Evolutionary conservation across 2,329 filamentous ascomycete genomes (phyloP).

Genomic region (Penicillium sp.): DNA sequence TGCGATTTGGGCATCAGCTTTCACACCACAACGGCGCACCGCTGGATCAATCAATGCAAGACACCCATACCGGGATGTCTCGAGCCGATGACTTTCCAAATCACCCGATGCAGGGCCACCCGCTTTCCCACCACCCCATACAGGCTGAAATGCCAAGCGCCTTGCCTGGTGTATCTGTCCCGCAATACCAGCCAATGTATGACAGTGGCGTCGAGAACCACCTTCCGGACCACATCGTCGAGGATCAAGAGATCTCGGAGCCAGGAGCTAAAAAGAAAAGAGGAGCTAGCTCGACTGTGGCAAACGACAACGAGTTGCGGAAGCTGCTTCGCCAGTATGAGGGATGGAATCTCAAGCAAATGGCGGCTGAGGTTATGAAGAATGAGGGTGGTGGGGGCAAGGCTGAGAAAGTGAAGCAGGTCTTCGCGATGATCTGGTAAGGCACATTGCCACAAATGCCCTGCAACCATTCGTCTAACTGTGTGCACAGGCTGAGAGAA

Average conservation of each 20-base stretch:
- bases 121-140: constrained; percentile 38
- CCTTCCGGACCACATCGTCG: constrained; percentile 41
- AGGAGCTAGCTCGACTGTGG: constrained; percentile 49
- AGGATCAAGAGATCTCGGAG: constrained; percentile 47
- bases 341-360: constrained; percentile 47
- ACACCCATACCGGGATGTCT: constrained; percentile 37
- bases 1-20: constrained; percentile 46
- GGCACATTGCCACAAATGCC: constrained; percentile 7
- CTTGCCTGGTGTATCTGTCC: constrained; percentile 33
- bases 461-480: constrained; percentile 9
- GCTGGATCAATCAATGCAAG: constrained; percentile 41
- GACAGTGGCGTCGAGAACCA: constrained; percentile 46
- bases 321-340: constrained; percentile 50
- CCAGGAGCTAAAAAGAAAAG: constrained; percentile 47
- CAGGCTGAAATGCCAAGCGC: constrained; percentile 38
- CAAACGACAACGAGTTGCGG: constrained; percentile 51
- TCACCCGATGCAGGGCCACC: constrained; percentile 37
- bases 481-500: constrained; percentile 44
- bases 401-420: constrained; percentile 53
- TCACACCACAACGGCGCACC: constrained; percentile 39
- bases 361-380: constrained; percentile 51
- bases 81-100: constrained; percentile 40
- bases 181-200: constrained; percentile 43
- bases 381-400: constrained; percentile 52
- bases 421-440: constrained; percentile 55